These are phyloP conservation scores for Pythium grandisporangium DNA, from an alignment of 352 stramenopile species.

Conservation along the genomic window DNA sequence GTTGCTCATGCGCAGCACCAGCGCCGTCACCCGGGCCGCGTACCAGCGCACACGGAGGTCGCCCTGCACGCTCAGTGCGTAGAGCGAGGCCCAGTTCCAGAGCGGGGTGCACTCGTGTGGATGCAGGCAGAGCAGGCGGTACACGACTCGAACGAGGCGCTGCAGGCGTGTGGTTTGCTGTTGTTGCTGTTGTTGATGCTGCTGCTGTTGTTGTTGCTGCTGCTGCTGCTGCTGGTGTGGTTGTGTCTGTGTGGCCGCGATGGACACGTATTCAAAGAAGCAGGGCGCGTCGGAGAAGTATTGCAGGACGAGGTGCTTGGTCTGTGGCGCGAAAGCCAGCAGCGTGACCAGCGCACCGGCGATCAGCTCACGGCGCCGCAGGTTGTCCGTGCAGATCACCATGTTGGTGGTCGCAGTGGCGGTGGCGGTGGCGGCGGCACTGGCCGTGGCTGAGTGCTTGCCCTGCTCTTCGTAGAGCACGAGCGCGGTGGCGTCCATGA, in stretches of 20 bases:
- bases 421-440: neutral
- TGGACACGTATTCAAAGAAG: slow-evolving; percentile 67
- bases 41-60: slow-evolving; percentile 50
- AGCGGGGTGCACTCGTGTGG: slow-evolving; percentile 40
- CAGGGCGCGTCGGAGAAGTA: slow-evolving; percentile 54
- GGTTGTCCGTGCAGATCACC: slow-evolving; percentile 33
- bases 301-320: slow-evolving; percentile 44
- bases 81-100: slow-evolving; percentile 81
- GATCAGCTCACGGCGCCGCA: slow-evolving; percentile 41
- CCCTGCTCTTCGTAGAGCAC: slow-evolving; percentile 27
- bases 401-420: no score
- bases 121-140: slow-evolving; percentile 39
- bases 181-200: no score
- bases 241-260: slow-evolving; percentile 21
- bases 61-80: slow-evolving; percentile 69
- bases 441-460: neutral
- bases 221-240: no score
- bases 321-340: slow-evolving; percentile 40
- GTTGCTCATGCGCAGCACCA: slow-evolving; percentile 66
- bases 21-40: slow-evolving; percentile 40
- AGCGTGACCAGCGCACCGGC: slow-evolving; percentile 43
- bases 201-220: no score
- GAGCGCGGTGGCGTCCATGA: slow-evolving; percentile 36
- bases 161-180: slow-evolving; percentile 27
- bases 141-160: slow-evolving; percentile 46